Conservation (phyloP, 2,329 filamentous ascomycete genomes). For the Cytospora mali region DNA sequence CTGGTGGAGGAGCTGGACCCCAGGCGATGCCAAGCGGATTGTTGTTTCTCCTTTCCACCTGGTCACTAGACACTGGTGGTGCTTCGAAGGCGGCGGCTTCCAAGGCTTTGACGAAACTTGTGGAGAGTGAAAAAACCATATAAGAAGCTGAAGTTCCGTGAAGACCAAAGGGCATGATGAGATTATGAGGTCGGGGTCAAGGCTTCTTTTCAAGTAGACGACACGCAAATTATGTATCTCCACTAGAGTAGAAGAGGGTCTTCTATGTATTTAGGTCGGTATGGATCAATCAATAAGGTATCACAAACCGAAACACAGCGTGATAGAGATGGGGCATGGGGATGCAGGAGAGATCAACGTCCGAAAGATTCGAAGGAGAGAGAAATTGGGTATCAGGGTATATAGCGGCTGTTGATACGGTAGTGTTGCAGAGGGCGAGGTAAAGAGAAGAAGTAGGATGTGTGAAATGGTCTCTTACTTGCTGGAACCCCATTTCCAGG, state of each 20-base stretch:
- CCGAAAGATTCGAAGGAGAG: slow-evolving; percentile 11
- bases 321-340: slow-evolving; percentile 51
- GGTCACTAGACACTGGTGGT: slow-evolving; percentile 29
- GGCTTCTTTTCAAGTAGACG: slow-evolving; percentile 23
- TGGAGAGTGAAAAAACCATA: slow-evolving; percentile 19
- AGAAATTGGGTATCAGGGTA: slow-evolving; percentile 51
- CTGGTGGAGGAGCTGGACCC: slow-evolving; percentile 59
- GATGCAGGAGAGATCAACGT: slow-evolving; percentile 41
- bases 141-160: slow-evolving; percentile 6
- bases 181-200: slow-evolving; percentile 18
- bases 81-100: slow-evolving; percentile 36
- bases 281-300: slow-evolving; percentile 26
- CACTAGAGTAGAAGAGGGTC: slow-evolving; percentile 27
- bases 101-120: slow-evolving; percentile 24
- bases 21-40: slow-evolving; percentile 53
- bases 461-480: slow-evolving; percentile 48
- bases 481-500: slow-evolving; percentile 38
- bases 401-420: slow-evolving; percentile 59
- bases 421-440: slow-evolving; percentile 30
- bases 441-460: slow-evolving; percentile 44
- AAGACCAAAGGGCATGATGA: slow-evolving; percentile 25
- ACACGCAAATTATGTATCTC: slow-evolving; percentile 14
- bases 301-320: slow-evolving; percentile 54
- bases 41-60: slow-evolving; percentile 33
- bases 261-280: slow-evolving; percentile 22